Conservation (phyloP, 371 early-diverging fungal species). For the Massospora cicadina region DNA sequence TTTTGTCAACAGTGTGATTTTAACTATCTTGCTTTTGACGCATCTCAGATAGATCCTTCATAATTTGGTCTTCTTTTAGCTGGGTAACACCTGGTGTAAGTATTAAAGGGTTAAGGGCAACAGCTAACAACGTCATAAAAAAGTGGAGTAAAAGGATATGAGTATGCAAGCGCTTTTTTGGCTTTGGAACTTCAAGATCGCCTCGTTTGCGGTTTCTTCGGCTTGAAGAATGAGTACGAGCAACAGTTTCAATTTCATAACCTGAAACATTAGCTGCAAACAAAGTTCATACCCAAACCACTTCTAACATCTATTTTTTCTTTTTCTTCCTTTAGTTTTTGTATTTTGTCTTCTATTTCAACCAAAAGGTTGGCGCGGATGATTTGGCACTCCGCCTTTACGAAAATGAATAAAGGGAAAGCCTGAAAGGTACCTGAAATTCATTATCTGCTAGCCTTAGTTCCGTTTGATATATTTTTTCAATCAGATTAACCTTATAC, state of each 20-base stretch:
- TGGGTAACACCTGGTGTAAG: not conserved
- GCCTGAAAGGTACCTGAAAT: not conserved
- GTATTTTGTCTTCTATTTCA: constrained; percentile 3
- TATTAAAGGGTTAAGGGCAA: not conserved
- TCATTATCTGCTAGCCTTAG: not conserved
- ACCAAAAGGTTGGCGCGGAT: not conserved
- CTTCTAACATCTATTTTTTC: constrained; percentile 2
- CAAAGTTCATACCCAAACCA: not conserved
- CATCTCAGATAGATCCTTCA: not conserved
- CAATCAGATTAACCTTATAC: not conserved
- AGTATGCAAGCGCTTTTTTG: not conserved
- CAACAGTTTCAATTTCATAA: not conserved
- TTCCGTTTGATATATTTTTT: constrained; percentile 2
- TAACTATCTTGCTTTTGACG: not conserved
- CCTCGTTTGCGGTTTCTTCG: not conserved
- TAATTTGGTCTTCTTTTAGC: not conserved
- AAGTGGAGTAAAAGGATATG: constrained; percentile 3
- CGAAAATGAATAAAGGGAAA: not conserved
- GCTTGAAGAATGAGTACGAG: not conserved
- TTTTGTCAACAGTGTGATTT: no score
- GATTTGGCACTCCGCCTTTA: not conserved
- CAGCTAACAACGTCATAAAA: not conserved
- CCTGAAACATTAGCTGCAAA: not conserved
- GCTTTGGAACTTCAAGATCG: not conserved
- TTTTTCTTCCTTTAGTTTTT: constrained; percentile 4